phyloP scores from a whole-genome alignment of 345 rosid species.

The rapeseed (Brassica napus) region DNA sequence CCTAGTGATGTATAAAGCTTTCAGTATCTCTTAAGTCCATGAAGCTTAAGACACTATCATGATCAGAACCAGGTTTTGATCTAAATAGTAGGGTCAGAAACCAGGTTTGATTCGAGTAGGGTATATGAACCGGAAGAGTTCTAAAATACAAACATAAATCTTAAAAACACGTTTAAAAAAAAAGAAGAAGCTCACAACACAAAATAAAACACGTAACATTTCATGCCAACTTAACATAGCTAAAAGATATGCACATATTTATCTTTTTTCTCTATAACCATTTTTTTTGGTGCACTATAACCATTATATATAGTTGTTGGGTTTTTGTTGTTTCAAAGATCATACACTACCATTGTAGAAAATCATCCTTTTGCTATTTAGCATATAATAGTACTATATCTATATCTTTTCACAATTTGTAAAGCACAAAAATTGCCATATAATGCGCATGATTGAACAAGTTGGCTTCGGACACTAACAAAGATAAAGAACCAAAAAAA shows the following conservation, averaged over 20 bases:
- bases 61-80: neutral
- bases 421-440: neutral
- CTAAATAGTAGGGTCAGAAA: neutral
- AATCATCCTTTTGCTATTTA: neutral
- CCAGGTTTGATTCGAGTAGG: neutral
- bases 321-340: neutral
- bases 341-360: neutral
- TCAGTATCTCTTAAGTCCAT: neutral
- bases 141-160: neutral
- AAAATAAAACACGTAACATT: neutral
- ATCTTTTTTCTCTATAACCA: neutral
- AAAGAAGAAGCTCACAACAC: no score
- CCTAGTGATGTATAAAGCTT: neutral
- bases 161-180: neutral
- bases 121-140: neutral
- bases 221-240: no score
- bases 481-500: slow-evolving; percentile 15
- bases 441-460: slow-evolving; percentile 1
- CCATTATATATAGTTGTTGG: neutral
- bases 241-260: neutral
- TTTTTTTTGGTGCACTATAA: no score
- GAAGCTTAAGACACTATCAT: neutral
- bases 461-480: slow-evolving; percentile 19
- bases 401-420: neutral
- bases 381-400: neutral